Evolutionary conservation across 139 green algal genomes (phyloP).

Genomic region (Nannochloris sp.): DNA sequence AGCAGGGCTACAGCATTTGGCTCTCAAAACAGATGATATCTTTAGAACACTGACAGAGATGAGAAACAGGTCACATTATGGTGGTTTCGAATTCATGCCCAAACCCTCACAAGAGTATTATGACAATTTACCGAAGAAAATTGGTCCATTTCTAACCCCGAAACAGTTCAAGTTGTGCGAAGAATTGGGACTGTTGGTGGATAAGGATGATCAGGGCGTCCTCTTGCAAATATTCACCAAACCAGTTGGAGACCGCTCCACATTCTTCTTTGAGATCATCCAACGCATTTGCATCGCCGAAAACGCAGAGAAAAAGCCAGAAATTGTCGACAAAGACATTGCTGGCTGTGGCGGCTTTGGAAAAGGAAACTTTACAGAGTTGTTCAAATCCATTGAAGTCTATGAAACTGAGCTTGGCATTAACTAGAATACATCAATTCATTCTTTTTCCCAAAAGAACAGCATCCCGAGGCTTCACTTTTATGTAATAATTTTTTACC

Average conservation of each 20-base stretch:
- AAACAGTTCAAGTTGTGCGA: constrained; percentile 65
- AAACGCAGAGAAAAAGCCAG: not conserved
- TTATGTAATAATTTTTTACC: constrained; percentile 25
- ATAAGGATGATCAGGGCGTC: constrained; percentile 93
- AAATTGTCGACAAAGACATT: constrained; percentile 52
- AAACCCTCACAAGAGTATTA: constrained; percentile 78
- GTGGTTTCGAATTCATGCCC: constrained; percentile 87
- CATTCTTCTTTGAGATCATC: constrained; percentile 98
- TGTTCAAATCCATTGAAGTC: constrained; percentile 88
- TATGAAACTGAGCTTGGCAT: constrained; percentile 42
- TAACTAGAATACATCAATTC: constrained; percentile 12
- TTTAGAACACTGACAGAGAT: constrained; percentile 77
- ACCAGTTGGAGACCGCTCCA: constrained; percentile 77
- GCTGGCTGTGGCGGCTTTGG: constrained; percentile 88
- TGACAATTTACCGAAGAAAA: constrained; percentile 40
- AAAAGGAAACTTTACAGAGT: constrained; percentile 94
- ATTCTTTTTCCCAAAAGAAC: constrained; percentile 20
- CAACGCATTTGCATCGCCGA: constrained; percentile 57
- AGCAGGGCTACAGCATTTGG: constrained; percentile 93
- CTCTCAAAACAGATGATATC: constrained; percentile 92
- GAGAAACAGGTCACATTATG: constrained; percentile 40
- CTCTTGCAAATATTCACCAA: constrained; percentile 94
- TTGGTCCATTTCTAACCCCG: constrained; percentile 54
- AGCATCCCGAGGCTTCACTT: constrained; percentile 22
- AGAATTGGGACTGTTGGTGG: constrained; percentile 90